Base-by-base conservation (phyloP, 2,329 filamentous ascomycete genomes). In the Penicillium sp. region DNA sequence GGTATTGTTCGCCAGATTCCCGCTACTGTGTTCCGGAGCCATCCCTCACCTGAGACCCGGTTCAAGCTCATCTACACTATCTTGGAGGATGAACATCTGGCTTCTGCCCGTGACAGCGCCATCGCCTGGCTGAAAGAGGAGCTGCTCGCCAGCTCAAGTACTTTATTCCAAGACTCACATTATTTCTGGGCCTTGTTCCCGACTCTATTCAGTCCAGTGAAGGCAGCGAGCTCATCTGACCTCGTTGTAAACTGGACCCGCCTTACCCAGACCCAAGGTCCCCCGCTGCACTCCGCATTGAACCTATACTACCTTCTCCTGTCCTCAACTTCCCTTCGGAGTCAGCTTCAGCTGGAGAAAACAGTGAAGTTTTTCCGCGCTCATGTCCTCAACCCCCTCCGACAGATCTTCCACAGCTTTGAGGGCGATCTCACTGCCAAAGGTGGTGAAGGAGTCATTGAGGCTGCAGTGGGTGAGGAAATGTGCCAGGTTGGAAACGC, bases 51-150 rank as follows among this genome's bases (percentile, higher is more conserved):
- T 27, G 63, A 75, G 6, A 76, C 77, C 1, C 77, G 82, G 3
- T 74, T 83, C 31, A 79, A 79, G 4, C 77, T 84, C 58, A 82
- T 85, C 49, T 75, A 77, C 4, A 79, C 80, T 42, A 81, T 82
- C 3, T 71, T 85, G 3, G 79, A 83, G 57, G 75, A 83, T 46
- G 80, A 80, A 16, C 75, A 76, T 0, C 79, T 82, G 54, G 76
- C 79, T 43, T 81, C 81, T 14, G 76, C 83, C 36, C 83, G 82
- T 61, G 81, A 82, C 34, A 79, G 78, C 40, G 83, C 83, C 3
- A 78, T 86, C 5, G 78, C 79, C 32, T 86, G 83, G 83, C 71
- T 86, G 32, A 86, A 85, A 63, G 76, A 82, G 39, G 83, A 85
- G 63, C 80, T 83, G 0, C 74, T 85, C 4, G 34, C 34, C 34